A percentile compares a stretch with the other conserved stretches of the same genome.
Conservation (phyloP, 768 basidiomycete genomes). For the Suillus weaverae region DNA sequence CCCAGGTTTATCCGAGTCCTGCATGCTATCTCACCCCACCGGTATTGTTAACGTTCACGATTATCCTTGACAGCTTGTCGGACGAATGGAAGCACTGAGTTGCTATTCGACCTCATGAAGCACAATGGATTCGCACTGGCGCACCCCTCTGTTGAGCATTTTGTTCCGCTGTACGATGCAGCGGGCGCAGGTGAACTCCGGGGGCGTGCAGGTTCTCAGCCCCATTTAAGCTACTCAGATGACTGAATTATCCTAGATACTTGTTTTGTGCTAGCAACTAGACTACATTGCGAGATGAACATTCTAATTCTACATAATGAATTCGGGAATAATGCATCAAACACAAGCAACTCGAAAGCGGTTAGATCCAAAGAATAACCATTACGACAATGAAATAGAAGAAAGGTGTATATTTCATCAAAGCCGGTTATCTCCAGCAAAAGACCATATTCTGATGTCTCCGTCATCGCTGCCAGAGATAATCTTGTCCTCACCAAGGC, state of each 20-base stretch:
- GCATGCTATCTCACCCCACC: not conserved
- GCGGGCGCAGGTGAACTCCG: slow-evolving; percentile 67
- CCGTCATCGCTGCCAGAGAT: slow-evolving; percentile 96
- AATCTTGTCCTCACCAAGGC: slow-evolving; percentile 91
- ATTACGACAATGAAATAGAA: not conserved
- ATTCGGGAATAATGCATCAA: not conserved
- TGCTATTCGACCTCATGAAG: slow-evolving; percentile 51
- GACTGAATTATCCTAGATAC: slow-evolving; percentile 45
- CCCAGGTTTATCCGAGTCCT: slow-evolving; percentile 38
- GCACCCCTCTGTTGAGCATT: slow-evolving; percentile 80
- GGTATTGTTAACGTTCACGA: not conserved
- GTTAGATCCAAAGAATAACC: not conserved
- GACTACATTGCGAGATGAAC: not conserved
- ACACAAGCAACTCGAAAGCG: slow-evolving; percentile 1
- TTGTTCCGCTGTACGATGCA: slow-evolving; percentile 78
- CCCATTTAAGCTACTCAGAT: slow-evolving; percentile 59
- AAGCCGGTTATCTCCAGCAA: slow-evolving; percentile 35
- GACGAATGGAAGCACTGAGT: slow-evolving; percentile 42
- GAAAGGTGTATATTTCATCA: not conserved
- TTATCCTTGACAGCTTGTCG: not conserved
- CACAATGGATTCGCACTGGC: slow-evolving; percentile 64
- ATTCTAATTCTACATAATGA: not conserved
- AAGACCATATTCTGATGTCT: slow-evolving; percentile 83
- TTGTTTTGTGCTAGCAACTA: not conserved
- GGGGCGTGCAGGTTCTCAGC: slow-evolving; percentile 46